Conservation (phyloP, 179 eudicot species). For the Beta corolliflora region DNA sequence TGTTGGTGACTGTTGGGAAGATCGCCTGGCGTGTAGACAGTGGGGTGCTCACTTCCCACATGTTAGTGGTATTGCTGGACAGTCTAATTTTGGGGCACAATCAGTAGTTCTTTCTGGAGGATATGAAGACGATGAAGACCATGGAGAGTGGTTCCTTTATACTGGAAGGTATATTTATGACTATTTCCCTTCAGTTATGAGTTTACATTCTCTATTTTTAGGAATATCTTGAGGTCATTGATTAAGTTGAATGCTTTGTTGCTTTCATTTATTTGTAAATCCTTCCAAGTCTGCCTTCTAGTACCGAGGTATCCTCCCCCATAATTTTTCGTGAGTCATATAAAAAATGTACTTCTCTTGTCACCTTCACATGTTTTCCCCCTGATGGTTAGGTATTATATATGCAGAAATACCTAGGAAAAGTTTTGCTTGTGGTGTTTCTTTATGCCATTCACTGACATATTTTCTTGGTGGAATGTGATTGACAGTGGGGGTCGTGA, state of each 20-base stretch:
- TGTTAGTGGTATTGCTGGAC: slow-evolving; percentile 88
- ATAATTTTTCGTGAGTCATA: background rate
- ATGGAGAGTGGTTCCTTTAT: slow-evolving; percentile 94
- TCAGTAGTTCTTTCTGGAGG: slow-evolving; percentile 95
- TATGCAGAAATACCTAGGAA: too few relatives aligned
- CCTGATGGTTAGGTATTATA: background rate
- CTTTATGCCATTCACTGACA: background rate
- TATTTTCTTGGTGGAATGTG: background rate
- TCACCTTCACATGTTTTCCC: background rate
- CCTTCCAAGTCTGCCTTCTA: background rate
- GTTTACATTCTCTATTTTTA: background rate
- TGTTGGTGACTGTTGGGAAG: slow-evolving; percentile 62
- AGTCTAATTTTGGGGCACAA: slow-evolving; percentile 69
- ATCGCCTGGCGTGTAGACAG: slow-evolving; percentile 83
- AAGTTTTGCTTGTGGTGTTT: background rate
- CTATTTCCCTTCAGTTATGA: background rate
- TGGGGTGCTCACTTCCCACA: slow-evolving; percentile 96
- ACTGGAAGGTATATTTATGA: slow-evolving; percentile 68
- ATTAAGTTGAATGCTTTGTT: background rate
- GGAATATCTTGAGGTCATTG: background rate
- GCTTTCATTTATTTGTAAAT: background rate
- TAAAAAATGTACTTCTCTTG: background rate
- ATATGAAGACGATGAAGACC: slow-evolving; percentile 84
- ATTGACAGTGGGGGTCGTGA: slow-evolving; percentile 87
- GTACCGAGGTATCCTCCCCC: too few relatives aligned